Conservation (phyloP, 805 yeast genomes). For the Candida incommunis region DNA sequence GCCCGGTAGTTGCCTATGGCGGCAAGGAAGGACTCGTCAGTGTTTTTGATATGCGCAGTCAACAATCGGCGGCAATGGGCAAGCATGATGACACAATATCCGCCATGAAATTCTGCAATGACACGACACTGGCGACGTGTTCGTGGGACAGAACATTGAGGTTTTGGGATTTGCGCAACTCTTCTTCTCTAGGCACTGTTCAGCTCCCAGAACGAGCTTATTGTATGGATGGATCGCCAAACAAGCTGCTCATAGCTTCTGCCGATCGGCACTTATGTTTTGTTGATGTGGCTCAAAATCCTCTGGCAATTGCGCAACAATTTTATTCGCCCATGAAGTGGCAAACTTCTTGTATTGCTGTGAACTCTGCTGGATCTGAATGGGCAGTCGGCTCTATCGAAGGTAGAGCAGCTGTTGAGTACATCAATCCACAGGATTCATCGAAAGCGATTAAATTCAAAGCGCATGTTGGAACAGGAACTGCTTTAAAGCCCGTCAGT, state of each 20-base stretch:
- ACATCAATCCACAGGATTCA: slow-evolving; percentile 20
- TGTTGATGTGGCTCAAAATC: slow-evolving; percentile 50
- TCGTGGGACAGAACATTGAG: slow-evolving; percentile 90
- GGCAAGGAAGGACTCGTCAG: slow-evolving; percentile 86
- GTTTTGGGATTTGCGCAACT: slow-evolving; percentile 82
- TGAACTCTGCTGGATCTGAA: slow-evolving; percentile 80
- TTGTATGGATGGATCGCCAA: slow-evolving; percentile 72
- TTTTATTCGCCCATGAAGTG: slow-evolving; percentile 65
- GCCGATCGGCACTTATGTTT: slow-evolving; percentile 74
- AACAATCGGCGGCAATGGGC: slow-evolving; percentile 76
- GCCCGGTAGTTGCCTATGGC: slow-evolving; percentile 74
- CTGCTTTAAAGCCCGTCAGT: not conserved
- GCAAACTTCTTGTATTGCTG: slow-evolving; percentile 70
- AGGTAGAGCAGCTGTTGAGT: slow-evolving; percentile 90
- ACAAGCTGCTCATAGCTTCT: slow-evolving; percentile 77
- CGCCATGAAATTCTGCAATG: slow-evolving; percentile 30
- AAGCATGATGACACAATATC: slow-evolving; percentile 67
- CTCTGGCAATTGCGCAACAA: slow-evolving; percentile 64
- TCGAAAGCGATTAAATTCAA: not conserved
- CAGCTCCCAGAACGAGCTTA: slow-evolving; percentile 78
- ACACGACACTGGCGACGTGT: not conserved
- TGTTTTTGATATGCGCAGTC: slow-evolving; percentile 66
- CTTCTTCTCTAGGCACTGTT: slow-evolving; percentile 62
- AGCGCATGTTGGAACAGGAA: not conserved
- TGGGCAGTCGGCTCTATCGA: slow-evolving; percentile 84